These are phyloP conservation scores for Aspergillus mulundensis DNA, from an alignment of 495 filamentous ascomycete genomes.

Conservation along the genomic window DNA sequence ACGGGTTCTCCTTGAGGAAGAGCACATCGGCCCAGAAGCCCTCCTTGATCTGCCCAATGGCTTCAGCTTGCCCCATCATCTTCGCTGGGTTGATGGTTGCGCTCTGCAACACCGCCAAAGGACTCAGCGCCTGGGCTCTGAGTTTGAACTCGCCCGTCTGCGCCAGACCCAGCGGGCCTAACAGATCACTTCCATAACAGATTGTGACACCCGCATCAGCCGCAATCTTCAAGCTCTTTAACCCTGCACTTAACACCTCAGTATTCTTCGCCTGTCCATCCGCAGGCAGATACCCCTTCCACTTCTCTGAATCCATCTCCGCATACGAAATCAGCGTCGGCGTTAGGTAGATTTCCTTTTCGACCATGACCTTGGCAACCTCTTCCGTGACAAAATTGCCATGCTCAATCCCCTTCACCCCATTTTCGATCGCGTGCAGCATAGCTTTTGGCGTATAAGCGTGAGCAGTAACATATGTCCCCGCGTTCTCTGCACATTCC, in stretches of 20 bases:
- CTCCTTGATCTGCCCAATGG: constrained; percentile 43
- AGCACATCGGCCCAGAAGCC: constrained; percentile 43
- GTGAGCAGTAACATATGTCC: constrained; percentile 54
- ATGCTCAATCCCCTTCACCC: constrained; percentile 54
- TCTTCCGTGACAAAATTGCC: constrained; percentile 50
- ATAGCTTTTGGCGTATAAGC: constrained; percentile 52
- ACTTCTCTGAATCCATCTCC: constrained; percentile 42
- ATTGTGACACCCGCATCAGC: constrained; percentile 48
- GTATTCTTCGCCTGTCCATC: constrained; percentile 41
- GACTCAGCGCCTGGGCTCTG: constrained; percentile 38
- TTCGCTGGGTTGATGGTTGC: constrained; percentile 50
- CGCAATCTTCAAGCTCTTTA: constrained; percentile 41
- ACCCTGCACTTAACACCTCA: constrained; percentile 41
- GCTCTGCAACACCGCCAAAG: constrained; percentile 42
- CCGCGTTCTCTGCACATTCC: constrained; percentile 39
- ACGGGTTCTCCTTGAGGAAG: constrained; percentile 41
- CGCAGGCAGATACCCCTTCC: constrained; percentile 39
- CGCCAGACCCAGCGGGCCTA: constrained; percentile 42
- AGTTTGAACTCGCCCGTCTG: constrained; percentile 50
- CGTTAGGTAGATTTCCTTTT: constrained; percentile 44
- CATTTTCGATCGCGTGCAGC: constrained; percentile 51
- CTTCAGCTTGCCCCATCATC: constrained; percentile 38
- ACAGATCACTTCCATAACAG: constrained; percentile 54
- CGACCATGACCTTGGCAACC: constrained; percentile 45
- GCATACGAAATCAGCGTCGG: constrained; percentile 52